phyloP scores from a whole-genome alignment of 148 eudicot genomes.

The Rhododendron kiyosumense region DNA sequence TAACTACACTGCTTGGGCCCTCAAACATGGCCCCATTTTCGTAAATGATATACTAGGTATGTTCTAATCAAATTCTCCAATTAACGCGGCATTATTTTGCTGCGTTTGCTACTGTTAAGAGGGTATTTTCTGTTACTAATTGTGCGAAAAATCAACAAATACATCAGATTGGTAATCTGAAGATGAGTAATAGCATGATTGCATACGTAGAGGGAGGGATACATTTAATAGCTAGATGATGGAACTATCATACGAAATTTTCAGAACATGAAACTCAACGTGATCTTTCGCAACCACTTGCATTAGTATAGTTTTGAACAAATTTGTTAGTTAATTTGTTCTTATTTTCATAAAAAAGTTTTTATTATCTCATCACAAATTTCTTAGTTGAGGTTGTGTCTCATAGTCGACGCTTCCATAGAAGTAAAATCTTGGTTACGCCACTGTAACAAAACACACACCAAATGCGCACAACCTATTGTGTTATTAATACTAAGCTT shows the following conservation, averaged over 20 bases:
- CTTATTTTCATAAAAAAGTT: background rate
- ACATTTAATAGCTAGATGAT: background rate
- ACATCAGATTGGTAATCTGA: background rate
- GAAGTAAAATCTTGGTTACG: too few relatives aligned
- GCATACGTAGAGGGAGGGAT: background rate
- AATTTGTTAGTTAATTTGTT: too few relatives aligned
- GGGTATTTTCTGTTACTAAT: background rate
- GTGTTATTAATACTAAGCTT: background rate
- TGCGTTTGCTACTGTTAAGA: background rate
- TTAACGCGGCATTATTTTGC: too few relatives aligned
- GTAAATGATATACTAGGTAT: constrained; percentile 12
- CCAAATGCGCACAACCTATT: background rate
- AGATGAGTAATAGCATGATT: background rate
- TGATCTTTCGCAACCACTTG: too few relatives aligned
- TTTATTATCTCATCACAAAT: background rate
- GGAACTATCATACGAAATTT: background rate
- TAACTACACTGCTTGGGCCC: constrained; percentile 18
- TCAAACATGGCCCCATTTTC: constrained; percentile 8
- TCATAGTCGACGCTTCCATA: background rate
- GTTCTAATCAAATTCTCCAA: background rate
- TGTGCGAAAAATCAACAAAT: background rate
- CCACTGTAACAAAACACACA: background rate
- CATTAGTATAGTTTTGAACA: background rate
- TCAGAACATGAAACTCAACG: background rate
- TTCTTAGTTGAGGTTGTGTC: background rate